Percentiles rank a stretch among this genome's conserved stretches.
These are phyloP conservation scores for Nicotiana sylvestris DNA, from an alignment of 257 asterid genomes.

Conservation along the genomic window DNA sequence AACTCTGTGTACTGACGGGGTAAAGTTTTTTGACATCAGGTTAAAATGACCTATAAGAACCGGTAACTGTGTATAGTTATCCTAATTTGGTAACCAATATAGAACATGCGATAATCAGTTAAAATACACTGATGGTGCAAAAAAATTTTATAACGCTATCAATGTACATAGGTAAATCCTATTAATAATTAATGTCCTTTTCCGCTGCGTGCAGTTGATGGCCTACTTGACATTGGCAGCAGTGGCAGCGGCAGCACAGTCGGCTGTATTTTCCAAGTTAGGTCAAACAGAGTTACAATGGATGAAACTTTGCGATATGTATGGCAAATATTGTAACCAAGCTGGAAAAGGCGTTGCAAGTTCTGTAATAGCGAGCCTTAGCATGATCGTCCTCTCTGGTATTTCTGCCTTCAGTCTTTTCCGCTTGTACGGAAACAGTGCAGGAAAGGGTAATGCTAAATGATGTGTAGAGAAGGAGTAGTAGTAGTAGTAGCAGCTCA, in stretches of 20 bases:
- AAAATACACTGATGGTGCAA: neutral
- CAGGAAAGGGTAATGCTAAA: constrained; percentile 41
- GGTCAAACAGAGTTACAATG: constrained; percentile 82
- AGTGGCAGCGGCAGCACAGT: constrained; percentile 65
- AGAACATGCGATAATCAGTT: neutral
- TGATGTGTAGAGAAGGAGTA: constrained; percentile 31
- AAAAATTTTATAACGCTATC: neutral
- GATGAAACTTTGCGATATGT: constrained; percentile 75
- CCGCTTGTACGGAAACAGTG: constrained; percentile 66
- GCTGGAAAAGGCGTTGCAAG: constrained; percentile 82
- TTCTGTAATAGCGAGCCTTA: constrained; percentile 49
- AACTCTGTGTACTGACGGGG: neutral
- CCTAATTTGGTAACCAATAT: no score
- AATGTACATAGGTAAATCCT: neutral
- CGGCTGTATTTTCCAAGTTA: constrained; percentile 54
- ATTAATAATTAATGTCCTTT: neutral
- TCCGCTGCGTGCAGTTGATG: constrained; percentile 43
- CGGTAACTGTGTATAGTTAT: no score
- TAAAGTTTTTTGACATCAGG: neutral
- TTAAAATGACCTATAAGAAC: neutral
- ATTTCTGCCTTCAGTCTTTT: constrained; percentile 84
- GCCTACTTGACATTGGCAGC: constrained; percentile 75
- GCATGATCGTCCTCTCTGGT: constrained; percentile 57
- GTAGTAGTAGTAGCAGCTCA: neutral
- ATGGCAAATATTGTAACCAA: constrained; percentile 76